A percentile compares a stretch with the other conserved stretches of the same genome.
These are phyloP conservation scores for Tetracladium maxilliforme DNA, from an alignment of 2,329 filamentous ascomycete species.

Conservation along the genomic window DNA sequence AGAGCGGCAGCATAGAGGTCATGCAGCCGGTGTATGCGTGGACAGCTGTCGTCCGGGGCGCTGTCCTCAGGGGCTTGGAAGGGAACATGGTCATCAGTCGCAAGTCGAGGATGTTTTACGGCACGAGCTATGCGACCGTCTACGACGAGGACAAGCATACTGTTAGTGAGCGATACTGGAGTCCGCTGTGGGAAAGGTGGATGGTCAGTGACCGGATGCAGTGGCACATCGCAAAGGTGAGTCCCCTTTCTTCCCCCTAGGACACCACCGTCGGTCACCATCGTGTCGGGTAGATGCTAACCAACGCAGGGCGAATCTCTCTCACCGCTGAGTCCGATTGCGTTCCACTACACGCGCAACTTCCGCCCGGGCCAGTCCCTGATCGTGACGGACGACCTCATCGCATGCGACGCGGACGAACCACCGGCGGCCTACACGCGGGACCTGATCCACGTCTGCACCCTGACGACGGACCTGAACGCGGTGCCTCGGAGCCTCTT, in stretches of 20 bases:
- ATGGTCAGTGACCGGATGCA: conserved; percentile 77
- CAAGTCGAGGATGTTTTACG: conserved; percentile 58
- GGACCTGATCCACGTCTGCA: conserved; percentile 60
- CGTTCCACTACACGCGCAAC: conserved; percentile 76
- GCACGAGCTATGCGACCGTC: conserved; percentile 67
- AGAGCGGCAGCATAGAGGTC: conserved; percentile 52
- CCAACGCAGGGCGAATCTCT: conserved; percentile 50
- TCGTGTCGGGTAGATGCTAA: conserved; percentile 2
- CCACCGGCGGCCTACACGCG: conserved; percentile 45
- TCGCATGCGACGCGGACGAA: conserved; percentile 57
- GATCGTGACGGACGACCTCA: conserved; percentile 66
- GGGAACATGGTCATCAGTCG: conserved; percentile 67
- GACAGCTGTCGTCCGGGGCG: conserved; percentile 68
- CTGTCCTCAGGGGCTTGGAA: conserved; percentile 60
- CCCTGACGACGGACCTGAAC: conserved; percentile 64
- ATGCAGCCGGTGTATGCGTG: conserved; percentile 74
- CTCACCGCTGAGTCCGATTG: conserved; percentile 58
- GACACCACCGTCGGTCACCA: neutral
- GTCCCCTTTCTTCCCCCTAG: conserved; percentile 8
- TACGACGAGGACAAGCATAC: conserved; percentile 65
- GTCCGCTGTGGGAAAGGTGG: conserved; percentile 66
- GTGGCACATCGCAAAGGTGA: conserved; percentile 69
- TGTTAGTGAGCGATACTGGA: conserved; percentile 64
- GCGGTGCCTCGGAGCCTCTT: conserved; percentile 62
- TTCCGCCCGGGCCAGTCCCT: conserved; percentile 67